Evolutionary conservation across 169 alveolate species (phyloP).

Genomic region (Prorocentrum cordatum): DNA sequence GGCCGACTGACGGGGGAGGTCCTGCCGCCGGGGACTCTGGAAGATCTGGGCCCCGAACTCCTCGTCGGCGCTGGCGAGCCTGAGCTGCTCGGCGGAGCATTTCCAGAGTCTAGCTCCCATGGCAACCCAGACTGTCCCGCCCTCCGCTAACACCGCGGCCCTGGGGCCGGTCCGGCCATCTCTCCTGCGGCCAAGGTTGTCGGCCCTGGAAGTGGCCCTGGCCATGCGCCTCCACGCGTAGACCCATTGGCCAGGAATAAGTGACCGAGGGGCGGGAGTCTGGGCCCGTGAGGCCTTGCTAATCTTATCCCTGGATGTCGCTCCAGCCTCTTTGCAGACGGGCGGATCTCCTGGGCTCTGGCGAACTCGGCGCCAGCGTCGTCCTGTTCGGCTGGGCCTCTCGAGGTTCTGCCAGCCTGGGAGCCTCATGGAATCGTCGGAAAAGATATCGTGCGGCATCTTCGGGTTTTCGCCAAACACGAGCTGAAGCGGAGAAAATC

Average conservation of each 20-base stretch:
- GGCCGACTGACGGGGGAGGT: background rate
- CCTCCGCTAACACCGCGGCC: too few relatives aligned
- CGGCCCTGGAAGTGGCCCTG: too few relatives aligned
- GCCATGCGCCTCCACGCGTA: background rate
- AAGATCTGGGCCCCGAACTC: background rate
- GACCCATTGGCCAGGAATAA: background rate
- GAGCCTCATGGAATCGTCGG: background rate
- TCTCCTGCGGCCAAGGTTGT: too few relatives aligned
- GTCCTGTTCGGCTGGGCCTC: background rate
- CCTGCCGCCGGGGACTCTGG: background rate
- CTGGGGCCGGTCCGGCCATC: too few relatives aligned
- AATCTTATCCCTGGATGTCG: background rate
- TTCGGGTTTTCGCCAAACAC: background rate
- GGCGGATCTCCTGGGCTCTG: background rate
- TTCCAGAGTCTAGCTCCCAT: background rate
- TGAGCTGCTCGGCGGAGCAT: background rate
- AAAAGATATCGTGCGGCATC: background rate
- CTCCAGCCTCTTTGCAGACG: too few relatives aligned
- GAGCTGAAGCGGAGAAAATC: background rate
- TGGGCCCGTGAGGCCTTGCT: too few relatives aligned
- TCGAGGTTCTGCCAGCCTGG: background rate
- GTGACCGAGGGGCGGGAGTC: too few relatives aligned
- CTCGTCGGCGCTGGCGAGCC: background rate
- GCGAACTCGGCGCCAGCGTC: background rate
- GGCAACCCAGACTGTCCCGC: background rate